Base-by-base conservation (phyloP, 768 basidiomycete genomes). In the Tylopilus sp. region DNA sequence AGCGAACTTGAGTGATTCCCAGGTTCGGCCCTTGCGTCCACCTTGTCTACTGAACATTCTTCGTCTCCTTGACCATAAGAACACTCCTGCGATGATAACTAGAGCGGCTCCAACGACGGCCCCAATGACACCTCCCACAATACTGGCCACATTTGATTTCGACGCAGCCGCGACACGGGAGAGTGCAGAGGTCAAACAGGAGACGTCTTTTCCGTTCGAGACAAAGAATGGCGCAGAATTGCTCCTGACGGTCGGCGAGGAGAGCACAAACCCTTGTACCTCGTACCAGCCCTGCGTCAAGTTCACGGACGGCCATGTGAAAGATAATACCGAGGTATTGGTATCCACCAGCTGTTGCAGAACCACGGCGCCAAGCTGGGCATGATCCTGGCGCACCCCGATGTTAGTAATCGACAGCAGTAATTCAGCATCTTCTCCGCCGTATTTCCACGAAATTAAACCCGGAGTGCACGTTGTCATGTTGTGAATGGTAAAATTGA, bases 101-200 rank as follows among this genome's bases (percentile, higher is more conserved):
- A 77, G 55, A 6, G 56, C 57, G 29, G 81, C 49, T 14, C 66
- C 76, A 3, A 74, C 60, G 2, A 71, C 19, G 3, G 73, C 79
- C 6, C 80, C 84, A 4, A 85, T 56, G 19, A 79, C 74, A 24
- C 77, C 77, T 2, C 84, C 86, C 6, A 74, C 76, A 25, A 86
- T 78, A 9, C 73, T 71, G 1, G 74, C 78, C 1, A 68, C 65
- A 34, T 76, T 76, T 8, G 66, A 61, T 5, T 61, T 54, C 16
- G 71, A 63, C 8, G 64, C 45, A 6, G 67, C 52, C 5, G 43
- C 52, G 25, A 45, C 17, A 16, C 50, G 14, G n/a, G 55, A 14
- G 16, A 62, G 46, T 8, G 53, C 25, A 13, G 58, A 42, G 17
- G 65, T 17, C 19, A 79, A 56, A 53, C 77, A 78, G 9, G 62